Evolutionary conservation across 2,329 filamentous ascomycete genomes (phyloP).

Genomic region (Hymenoscyphus fructigenus): DNA sequence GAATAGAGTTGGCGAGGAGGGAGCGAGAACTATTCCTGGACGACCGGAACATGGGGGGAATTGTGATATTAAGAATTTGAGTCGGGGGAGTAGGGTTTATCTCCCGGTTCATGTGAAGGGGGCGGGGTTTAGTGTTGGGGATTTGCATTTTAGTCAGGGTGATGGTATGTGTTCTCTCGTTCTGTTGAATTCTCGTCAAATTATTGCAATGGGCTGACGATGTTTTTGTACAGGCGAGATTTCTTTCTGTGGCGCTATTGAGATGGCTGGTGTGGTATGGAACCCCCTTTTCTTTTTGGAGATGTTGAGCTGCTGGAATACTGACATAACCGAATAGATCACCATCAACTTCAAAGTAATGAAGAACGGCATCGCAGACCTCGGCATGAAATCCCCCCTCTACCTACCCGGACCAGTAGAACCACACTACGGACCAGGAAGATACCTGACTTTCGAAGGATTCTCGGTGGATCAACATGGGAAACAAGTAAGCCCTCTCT

Average conservation of each 20-base stretch:
- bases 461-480: slow-evolving; percentile 87
- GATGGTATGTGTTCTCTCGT: slow-evolving; percentile 50
- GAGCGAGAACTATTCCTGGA: slow-evolving; percentile 78
- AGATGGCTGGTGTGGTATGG: slow-evolving; percentile 74
- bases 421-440: slow-evolving; percentile 79
- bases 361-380: slow-evolving; percentile 72
- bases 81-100: slow-evolving; percentile 77
- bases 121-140: slow-evolving; percentile 87
- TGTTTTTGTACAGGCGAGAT: slow-evolving; percentile 59
- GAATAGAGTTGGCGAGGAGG: slow-evolving; percentile 70
- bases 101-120: slow-evolving; percentile 83
- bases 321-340: slow-evolving; percentile 45
- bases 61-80: slow-evolving; percentile 88
- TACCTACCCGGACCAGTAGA: slow-evolving; percentile 86
- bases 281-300: background rate
- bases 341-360: slow-evolving; percentile 88
- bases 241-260: slow-evolving; percentile 84
- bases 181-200: background rate
- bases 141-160: slow-evolving; percentile 83
- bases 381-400: slow-evolving; percentile 79
- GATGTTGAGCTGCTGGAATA: background rate
- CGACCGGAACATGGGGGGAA: slow-evolving; percentile 64
- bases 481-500: slow-evolving; percentile 56
- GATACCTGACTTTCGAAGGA: slow-evolving; percentile 83
- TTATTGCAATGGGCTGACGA: background rate